Conservation (phyloP, 352 stramenopile species). For the Thalassiosira ordinaria region DNA sequence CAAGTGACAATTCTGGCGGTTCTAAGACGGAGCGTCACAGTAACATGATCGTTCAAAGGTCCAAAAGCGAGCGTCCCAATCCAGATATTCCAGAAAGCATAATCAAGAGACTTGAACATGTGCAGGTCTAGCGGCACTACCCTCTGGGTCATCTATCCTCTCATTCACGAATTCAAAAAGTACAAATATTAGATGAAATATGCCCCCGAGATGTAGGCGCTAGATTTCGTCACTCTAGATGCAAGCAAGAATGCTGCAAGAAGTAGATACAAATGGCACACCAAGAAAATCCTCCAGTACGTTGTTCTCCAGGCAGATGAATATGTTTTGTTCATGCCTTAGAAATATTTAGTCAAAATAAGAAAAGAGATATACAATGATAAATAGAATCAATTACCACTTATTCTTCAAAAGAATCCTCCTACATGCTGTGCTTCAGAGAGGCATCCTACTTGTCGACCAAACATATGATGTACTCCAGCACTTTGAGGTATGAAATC, state of each 20-base stretch:
- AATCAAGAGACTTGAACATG: not conserved
- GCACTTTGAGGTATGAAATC: not conserved
- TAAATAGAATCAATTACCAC: too few species aligned
- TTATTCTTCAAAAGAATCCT: conserved; percentile 15
- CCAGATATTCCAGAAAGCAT: not conserved
- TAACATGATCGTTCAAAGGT: too few species aligned
- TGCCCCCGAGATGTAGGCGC: too few species aligned
- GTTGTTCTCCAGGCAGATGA: too few species aligned
- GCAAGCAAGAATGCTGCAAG: too few species aligned
- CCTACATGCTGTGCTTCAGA: conserved; percentile 19
- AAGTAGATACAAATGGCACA: too few species aligned
- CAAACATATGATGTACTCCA: not conserved
- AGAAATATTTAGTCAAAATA: not conserved
- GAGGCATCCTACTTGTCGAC: conserved; percentile 5
- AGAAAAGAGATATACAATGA: not conserved
- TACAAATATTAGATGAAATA: not conserved
- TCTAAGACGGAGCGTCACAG: not conserved
- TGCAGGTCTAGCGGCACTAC: not conserved
- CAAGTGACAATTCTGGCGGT: not conserved
- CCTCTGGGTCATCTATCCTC: not conserved
- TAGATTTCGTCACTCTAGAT: too few species aligned
- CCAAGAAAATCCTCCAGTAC: too few species aligned
- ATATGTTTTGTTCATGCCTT: too few species aligned
- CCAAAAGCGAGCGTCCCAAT: not conserved
- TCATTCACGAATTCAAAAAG: not conserved